Conservation (phyloP, 768 basidiomycete genomes). For the Boletus pseudo-olivaceus region DNA sequence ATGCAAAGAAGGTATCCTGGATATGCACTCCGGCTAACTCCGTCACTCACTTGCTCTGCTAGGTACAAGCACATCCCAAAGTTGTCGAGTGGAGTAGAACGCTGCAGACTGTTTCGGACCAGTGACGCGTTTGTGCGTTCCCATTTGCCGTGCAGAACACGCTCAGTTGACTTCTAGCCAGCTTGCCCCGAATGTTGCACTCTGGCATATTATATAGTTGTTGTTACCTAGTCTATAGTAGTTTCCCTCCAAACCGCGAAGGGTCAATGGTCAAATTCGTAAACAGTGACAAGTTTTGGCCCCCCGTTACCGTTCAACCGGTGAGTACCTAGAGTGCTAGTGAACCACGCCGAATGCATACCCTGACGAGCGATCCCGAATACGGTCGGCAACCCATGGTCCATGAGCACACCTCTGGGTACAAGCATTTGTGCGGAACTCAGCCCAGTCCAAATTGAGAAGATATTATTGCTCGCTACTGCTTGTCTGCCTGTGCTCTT, state of each 20-base stretch:
- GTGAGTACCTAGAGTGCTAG: too few species aligned
- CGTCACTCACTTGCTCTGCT: constrained; percentile 4
- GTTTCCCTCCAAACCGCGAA: not conserved
- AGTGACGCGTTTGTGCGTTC: constrained; percentile 2
- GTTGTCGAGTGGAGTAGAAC: constrained; percentile 72
- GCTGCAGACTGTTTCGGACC: constrained; percentile 45
- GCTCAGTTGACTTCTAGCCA: not conserved
- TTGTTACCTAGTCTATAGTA: not conserved
- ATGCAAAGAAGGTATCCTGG: constrained; percentile 58
- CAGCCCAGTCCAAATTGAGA: too few species aligned
- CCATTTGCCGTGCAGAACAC: not conserved
- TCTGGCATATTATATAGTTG: not conserved
- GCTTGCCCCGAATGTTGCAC: not conserved
- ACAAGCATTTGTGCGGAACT: too few species aligned
- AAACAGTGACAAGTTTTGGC: not conserved
- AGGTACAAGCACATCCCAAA: constrained; percentile 73
- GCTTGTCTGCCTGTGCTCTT: too few species aligned
- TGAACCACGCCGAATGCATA: not conserved
- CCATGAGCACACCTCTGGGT: not conserved
- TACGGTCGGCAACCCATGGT: not conserved
- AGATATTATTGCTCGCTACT: too few species aligned
- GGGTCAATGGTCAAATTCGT: not conserved
- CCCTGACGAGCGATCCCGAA: not conserved
- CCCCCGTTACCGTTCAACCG: too few species aligned
- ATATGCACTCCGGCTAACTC: not conserved